Evolutionary conservation across 202 grass and related monocot species (phyloP).

Genomic region (Schoenoplectus tabernaemontani): DNA sequence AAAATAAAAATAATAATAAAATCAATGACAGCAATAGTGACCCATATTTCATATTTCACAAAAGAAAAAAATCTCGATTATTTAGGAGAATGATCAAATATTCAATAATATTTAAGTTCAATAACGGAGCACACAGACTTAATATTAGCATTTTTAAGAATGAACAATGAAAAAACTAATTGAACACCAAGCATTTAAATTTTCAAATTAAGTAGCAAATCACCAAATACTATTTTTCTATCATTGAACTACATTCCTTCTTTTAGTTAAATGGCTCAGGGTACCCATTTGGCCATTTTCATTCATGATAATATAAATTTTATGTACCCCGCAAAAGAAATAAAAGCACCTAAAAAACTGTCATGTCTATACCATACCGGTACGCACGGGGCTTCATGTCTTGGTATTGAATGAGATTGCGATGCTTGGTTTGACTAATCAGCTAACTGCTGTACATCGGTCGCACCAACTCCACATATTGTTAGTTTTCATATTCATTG

Average conservation of each 20-base stretch:
- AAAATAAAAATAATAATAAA: no score
- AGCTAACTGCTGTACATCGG: background rate
- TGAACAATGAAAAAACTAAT: no score
- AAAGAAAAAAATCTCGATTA: no score
- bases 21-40: no score
- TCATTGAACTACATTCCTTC: background rate
- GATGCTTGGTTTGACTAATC: conserved; percentile 2
- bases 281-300: background rate
- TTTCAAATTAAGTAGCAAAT: no score
- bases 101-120: no score
- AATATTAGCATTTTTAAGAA: no score
- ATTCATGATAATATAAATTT: background rate
- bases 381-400: background rate
- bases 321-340: background rate
- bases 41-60: no score
- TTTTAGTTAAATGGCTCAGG: background rate
- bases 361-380: background rate
- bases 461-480: background rate
- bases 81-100: no score
- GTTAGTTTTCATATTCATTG: background rate
- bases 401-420: conserved; percentile 4
- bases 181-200: no score
- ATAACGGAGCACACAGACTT: no score
- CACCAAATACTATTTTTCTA: no score
- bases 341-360: background rate